Evolutionary conservation across 73 alveolate species (phyloP).

Genomic region (Durusdinium trenchii): DNA sequence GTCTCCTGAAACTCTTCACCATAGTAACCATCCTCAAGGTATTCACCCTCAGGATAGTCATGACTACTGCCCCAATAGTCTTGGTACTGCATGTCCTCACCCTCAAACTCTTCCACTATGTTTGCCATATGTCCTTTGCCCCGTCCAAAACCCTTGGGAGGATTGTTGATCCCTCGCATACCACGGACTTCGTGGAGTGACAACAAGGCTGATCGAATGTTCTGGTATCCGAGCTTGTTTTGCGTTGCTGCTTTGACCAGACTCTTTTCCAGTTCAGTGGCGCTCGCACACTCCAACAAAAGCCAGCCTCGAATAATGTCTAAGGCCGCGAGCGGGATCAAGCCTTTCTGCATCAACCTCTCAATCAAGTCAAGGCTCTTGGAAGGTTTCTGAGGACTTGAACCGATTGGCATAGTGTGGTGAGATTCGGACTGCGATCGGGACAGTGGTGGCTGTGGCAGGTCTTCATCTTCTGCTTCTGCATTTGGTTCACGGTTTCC

Average conservation of each 20-base stretch:
- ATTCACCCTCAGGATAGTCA: background rate
- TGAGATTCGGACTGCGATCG: background rate
- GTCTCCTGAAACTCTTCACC: background rate
- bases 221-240: slow-evolving; percentile 55
- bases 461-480: background rate
- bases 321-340: slow-evolving; percentile 41
- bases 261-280: slow-evolving; percentile 31
- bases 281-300: slow-evolving; percentile 21
- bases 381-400: background rate
- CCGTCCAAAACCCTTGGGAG: background rate
- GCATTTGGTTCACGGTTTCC: background rate
- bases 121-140: background rate
- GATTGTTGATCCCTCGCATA: background rate
- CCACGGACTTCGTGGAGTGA: slow-evolving; percentile 28
- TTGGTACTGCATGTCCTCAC: background rate
- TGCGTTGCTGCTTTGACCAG: slow-evolving; percentile 58
- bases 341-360: slow-evolving; percentile 65
- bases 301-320: slow-evolving; percentile 81
- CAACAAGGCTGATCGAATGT: slow-evolving; percentile 21
- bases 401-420: background rate
- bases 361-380: slow-evolving; percentile 12
- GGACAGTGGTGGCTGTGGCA: background rate
- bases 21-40: background rate
- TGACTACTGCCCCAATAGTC: background rate
- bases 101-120: background rate